Evolutionary conservation across 2,329 filamentous ascomycete genomes (phyloP).

Genomic region (Incumbomyces lentus): DNA sequence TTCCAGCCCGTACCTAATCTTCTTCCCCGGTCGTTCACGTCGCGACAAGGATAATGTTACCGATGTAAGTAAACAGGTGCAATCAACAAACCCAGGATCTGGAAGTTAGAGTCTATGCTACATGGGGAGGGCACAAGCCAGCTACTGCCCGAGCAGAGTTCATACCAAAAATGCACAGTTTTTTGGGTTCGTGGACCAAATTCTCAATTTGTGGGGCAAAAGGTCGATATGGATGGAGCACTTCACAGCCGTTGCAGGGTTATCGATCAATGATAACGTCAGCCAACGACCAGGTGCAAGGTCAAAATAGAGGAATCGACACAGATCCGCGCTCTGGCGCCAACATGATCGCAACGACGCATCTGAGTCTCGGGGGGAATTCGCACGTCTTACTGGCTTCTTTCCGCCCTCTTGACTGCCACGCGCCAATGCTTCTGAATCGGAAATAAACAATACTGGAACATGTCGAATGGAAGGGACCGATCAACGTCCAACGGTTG

Average conservation of each 20-base stretch:
- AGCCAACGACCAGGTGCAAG: neutral
- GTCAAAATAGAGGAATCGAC: neutral
- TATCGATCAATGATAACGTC: neutral
- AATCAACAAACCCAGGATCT: no score
- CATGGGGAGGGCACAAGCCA: no score
- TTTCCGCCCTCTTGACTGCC: no score
- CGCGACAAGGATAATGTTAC: no score
- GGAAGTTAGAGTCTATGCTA: no score
- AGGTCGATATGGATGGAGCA: constrained; percentile 2
- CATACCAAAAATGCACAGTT: neutral
- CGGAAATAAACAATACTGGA: neutral
- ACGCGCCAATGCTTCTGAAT: neutral
- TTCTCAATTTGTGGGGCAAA: constrained; percentile 1
- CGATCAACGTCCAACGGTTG: neutral
- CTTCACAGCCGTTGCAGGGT: no score
- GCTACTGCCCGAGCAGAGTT: neutral
- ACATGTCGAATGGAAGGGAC: neutral
- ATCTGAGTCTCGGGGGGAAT: neutral
- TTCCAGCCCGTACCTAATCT: no score
- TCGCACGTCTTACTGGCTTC: neutral
- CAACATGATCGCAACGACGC: neutral
- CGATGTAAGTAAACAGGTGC: no score
- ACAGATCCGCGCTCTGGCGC: neutral
- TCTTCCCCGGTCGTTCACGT: no score
- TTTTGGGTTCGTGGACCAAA: neutral